These are phyloP conservation scores for Pestalotiopsis sp. DNA, from an alignment of 2,329 filamentous ascomycete species.

Conservation along the genomic window DNA sequence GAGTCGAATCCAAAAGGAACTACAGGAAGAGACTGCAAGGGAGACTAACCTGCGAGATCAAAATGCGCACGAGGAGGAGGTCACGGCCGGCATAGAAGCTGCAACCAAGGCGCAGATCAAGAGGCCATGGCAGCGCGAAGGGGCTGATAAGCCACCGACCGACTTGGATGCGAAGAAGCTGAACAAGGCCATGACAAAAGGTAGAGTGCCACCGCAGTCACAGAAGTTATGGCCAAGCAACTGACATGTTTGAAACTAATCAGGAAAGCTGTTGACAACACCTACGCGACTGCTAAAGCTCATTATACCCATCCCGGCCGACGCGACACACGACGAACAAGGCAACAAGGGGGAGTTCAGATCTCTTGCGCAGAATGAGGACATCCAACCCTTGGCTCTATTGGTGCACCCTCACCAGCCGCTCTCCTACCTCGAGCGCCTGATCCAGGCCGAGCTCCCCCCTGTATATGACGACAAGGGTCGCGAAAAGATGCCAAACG, in stretches of 20 bases:
- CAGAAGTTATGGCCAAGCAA: neutral
- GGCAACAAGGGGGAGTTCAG: slow-evolving; percentile 34
- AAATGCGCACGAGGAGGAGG: slow-evolving; percentile 31
- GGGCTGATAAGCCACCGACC: slow-evolving; percentile 59
- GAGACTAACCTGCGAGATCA: slow-evolving; percentile 29
- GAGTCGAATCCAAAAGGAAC: slow-evolving; percentile 12
- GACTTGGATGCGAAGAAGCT: slow-evolving; percentile 43
- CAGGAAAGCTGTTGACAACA: slow-evolving; percentile 72
- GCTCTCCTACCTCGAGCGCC: slow-evolving; percentile 82
- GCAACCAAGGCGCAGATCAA: slow-evolving; percentile 56
- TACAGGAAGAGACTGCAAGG: slow-evolving; percentile 23
- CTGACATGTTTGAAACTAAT: neutral
- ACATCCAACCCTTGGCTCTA: slow-evolving; percentile 82
- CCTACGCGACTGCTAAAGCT: slow-evolving; percentile 72
- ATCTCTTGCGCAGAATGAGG: slow-evolving; percentile 55
- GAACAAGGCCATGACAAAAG: slow-evolving; percentile 62
- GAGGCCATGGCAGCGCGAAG: slow-evolving; percentile 65
- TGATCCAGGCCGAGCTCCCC: slow-evolving; percentile 87
- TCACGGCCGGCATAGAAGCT: slow-evolving; percentile 31
- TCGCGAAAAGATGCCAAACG: slow-evolving; percentile 68
- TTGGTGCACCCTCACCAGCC: slow-evolving; percentile 90
- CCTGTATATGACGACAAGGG: slow-evolving; percentile 64
- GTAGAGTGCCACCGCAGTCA: slow-evolving; percentile 33
- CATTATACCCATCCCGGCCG: slow-evolving; percentile 61
- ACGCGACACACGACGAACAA: slow-evolving; percentile 59